Evolutionary conservation across 2,329 filamentous ascomycete genomes (phyloP), one percentile per base, ranked within the genome.

Genomic region (Septoria linicola): DNA sequence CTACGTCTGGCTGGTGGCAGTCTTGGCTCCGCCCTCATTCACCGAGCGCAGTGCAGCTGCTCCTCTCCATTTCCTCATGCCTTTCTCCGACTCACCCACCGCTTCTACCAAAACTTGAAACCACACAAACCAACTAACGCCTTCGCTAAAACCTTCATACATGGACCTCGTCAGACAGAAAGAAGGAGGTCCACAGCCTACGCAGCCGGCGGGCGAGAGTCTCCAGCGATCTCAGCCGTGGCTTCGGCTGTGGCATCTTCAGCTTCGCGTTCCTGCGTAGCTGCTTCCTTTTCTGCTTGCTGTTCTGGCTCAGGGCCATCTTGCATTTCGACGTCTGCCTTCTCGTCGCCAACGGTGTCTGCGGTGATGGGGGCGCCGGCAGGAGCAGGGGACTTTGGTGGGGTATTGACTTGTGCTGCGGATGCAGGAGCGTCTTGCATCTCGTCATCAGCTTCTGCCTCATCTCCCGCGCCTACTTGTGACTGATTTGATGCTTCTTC

Each of bases 401-500:
- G 54, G 5, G 58, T 60, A 11, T 41, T 51, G 16, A 44, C 42
- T 42, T 60, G 55, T 1, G 73, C 72, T 6, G 66, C 53, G 1
- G 41, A 51, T 2, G 65, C 34, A 36, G 44, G 44, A n/a, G 53
- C 51, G 43, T 62, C 62, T 23, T 61, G 55, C 59, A 63, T 62
- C 13, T 62, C 59, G 8, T 67, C 70, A 5, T 70, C 69, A 3
- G 63, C 71, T 4, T 73, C 65, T 31, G 78, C 56, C 14, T 39
- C 56, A 4, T 55, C 58, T 5, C 49, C 55, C 8, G 55, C 53
- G 11, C 53, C 55, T 2, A 51, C 54, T 35, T 61, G 54, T 21
- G 54, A 52, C 20, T 48, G 50, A 46, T 58, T 56, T 20, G 55
- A 54, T 3, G 45, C 47, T 17, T 50, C 14, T n/a, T 54, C 53